A percentile compares a stretch with the other conserved stretches of the same genome.
Evolutionary conservation across 441 rosid genomes (phyloP).

Genomic region (Jatropha podagrica): DNA sequence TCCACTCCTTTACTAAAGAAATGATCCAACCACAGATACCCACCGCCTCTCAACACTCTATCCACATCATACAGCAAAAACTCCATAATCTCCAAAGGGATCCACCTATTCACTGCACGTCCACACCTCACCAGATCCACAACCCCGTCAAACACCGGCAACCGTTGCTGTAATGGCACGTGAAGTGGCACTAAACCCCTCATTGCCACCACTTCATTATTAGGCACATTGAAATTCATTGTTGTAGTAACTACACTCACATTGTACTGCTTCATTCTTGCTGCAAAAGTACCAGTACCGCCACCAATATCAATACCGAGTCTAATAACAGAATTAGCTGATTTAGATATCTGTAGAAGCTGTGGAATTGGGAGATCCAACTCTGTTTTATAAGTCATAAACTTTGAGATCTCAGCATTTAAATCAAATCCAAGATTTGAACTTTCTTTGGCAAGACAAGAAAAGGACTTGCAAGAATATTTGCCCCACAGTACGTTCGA

Average conservation of each 20-base stretch:
- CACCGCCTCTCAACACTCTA: slow-evolving; percentile 81
- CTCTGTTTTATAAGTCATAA: slow-evolving; percentile 59
- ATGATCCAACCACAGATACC: slow-evolving; percentile 86
- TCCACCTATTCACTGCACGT: slow-evolving; percentile 94
- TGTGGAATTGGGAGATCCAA: slow-evolving; percentile 88
- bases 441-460: slow-evolving; percentile 51
- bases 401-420: slow-evolving; percentile 41
- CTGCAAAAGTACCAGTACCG: slow-evolving; percentile 85
- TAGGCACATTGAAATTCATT: slow-evolving; percentile 83
- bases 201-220: slow-evolving; percentile 80
- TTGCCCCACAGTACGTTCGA: slow-evolving; percentile 67
- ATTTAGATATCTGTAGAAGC: slow-evolving; percentile 65
- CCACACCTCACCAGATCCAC: slow-evolving; percentile 92
- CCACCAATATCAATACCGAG: slow-evolving; percentile 92
- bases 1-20: slow-evolving; percentile 73
- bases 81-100: slow-evolving; percentile 73
- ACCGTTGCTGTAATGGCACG: slow-evolving; percentile 87
- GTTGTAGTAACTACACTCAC: slow-evolving; percentile 81
- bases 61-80: slow-evolving; percentile 82
- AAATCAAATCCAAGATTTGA: slow-evolving; percentile 66
- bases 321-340: slow-evolving; percentile 58
- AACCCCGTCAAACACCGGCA: slow-evolving; percentile 88
- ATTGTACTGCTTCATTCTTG: slow-evolving; percentile 69
- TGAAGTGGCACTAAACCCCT: slow-evolving; percentile 88
- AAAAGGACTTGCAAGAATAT: slow-evolving; percentile 69